These are phyloP conservation scores for Phaseolus lunatus DNA, from an alignment of 306 rosid genomes.

Conservation along the genomic window DNA sequence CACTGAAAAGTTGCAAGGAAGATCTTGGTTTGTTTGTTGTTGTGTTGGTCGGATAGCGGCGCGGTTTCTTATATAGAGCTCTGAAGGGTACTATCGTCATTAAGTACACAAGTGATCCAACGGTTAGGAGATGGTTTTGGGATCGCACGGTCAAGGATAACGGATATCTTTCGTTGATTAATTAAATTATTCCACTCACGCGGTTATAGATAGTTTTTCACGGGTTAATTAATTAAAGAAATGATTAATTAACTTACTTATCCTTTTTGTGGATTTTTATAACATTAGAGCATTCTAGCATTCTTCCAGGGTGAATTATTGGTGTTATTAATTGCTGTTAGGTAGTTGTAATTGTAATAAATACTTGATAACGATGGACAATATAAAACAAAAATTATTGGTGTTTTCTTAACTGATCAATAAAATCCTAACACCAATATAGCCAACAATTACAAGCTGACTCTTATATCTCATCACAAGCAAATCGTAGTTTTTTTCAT, in stretches of 20 bases:
- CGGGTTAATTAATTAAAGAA: background rate
- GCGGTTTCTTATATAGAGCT: conserved; percentile 52
- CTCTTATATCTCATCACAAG: background rate
- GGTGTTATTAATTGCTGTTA: background rate
- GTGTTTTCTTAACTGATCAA: background rate
- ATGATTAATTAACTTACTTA: background rate
- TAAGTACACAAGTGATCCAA: background rate
- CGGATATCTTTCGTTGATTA: background rate
- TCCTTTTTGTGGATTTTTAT: background rate
- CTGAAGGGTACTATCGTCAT: conserved; percentile 40
- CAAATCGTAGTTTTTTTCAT: background rate
- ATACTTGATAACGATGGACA: conserved; percentile 13
- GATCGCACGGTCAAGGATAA: background rate
- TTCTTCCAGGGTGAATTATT: background rate
- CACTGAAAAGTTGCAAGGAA: background rate
- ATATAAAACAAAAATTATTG: background rate
- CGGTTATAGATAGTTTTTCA: background rate
- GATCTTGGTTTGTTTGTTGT: conserved; percentile 36
- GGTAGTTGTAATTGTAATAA: conserved; percentile 15
- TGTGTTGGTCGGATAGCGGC: background rate
- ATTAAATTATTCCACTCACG: background rate
- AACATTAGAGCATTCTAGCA: background rate
- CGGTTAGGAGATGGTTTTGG: background rate
- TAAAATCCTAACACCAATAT: background rate
- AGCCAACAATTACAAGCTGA: too few species aligned